Base-by-base conservation (phyloP, 148 eudicot species). In the Polygonum maritimum region DNA sequence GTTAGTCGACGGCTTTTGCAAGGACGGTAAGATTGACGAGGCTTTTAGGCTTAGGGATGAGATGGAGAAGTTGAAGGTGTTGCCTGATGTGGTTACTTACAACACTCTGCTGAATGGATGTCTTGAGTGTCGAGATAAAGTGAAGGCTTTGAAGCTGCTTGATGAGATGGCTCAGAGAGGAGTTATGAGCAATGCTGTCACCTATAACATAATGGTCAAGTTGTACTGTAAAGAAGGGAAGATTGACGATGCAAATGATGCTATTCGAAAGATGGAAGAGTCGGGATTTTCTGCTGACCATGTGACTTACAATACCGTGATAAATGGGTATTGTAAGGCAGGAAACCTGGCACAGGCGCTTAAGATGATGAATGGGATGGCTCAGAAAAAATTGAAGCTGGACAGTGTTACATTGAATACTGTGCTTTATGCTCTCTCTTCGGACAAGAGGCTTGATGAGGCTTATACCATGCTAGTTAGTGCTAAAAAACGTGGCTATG, bases 241-340 rank as follows among this genome's bases (percentile, higher is more conserved):
- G 79, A 85, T 94, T 86, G 88, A 84, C 11, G 89, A 85, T 51
- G 97, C 97, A 0, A 78, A 26, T 74, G 81, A 81, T 71, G 77
- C 70, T 74, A 51, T 89, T 2, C 57, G 63, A 62, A 65, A 80
- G 76, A 91, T 94, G 98, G 88, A 89, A 79, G 83, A 81, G 57
- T 74, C 74, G 54, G 94, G 95, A 12, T 74, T 86, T 85, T 74
- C 36, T 7, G 93, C 97, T 12, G 89, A 91, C 80, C 69, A 60
- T 79, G 80, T 87, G 31, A 89, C 98, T 3, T 91, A 84, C 78
- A 89, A 91, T 80, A 94, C 97, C 65, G 77, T 94, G 82, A 91
- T 91, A 22, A 86, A 87, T 79, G 93, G 90, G 19, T 88, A 81
- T 71, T 87, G 86, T 70, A 91, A 91, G 76, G 81, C 75, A 0